phyloP scores from a whole-genome alignment of 768 basidiomycete genomes.

The Calocybe indica region DNA sequence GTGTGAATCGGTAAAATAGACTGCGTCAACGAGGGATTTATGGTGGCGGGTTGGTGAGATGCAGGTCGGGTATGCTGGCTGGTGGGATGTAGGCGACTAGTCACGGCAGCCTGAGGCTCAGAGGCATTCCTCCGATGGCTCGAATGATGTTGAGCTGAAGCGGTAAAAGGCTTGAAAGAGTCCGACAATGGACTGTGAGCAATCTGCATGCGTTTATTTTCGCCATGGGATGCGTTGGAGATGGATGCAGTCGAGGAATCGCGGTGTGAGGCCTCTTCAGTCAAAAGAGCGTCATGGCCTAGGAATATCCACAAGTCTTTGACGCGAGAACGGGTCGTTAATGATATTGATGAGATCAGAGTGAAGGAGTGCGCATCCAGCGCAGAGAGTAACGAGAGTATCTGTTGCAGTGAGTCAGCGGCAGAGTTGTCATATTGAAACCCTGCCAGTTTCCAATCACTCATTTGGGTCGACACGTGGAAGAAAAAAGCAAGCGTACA shows the following conservation, averaged over 20 bases:
- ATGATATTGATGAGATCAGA: slow-evolving; percentile 63
- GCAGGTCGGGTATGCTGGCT: slow-evolving; percentile 25
- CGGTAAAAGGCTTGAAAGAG: background rate
- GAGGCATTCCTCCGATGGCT: slow-evolving; percentile 31
- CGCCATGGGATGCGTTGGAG: slow-evolving; percentile 15
- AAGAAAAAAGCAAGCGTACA: slow-evolving; percentile 35
- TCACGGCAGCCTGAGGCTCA: slow-evolving; percentile 17
- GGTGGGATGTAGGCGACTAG: slow-evolving; percentile 6
- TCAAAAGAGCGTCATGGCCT: slow-evolving; percentile 34
- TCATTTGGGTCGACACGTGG: slow-evolving; percentile 6
- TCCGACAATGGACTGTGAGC: slow-evolving; percentile 4
- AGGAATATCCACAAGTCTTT: slow-evolving; percentile 80
- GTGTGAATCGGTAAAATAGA: background rate
- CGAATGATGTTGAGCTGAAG: slow-evolving; percentile 5
- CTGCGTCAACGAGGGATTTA: slow-evolving; percentile 9
- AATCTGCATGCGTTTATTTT: slow-evolving; percentile 13
- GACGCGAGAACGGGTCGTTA: slow-evolving; percentile 63
- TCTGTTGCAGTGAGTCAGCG: slow-evolving; percentile 66
- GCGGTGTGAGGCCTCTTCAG: slow-evolving; percentile 20
- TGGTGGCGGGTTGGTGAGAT: slow-evolving; percentile 19
- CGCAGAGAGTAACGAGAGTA: slow-evolving; percentile 58
- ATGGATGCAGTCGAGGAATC: slow-evolving; percentile 28
- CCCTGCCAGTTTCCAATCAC: slow-evolving; percentile 34
- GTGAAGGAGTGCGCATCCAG: slow-evolving; percentile 66
- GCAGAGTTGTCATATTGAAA: slow-evolving; percentile 75